Evolutionary conservation across 257 asterid genomes (phyloP).

Genomic region (Solanum gracilifrons): DNA sequence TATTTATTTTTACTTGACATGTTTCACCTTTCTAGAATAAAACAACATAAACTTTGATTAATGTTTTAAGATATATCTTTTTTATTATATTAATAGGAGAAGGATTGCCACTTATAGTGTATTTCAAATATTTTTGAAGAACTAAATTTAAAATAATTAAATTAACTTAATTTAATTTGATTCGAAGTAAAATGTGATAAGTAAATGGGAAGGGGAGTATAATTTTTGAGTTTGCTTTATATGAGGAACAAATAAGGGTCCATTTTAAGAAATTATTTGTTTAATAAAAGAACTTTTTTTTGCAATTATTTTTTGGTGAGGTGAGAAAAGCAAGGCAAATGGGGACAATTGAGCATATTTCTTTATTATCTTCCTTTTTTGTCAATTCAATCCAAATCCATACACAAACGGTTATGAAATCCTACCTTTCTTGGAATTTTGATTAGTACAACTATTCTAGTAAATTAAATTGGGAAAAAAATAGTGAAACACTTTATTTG

Average conservation of each 20-base stretch:
- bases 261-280: background rate
- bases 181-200: background rate
- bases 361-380: slow-evolving; percentile 8
- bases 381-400: background rate
- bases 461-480: background rate
- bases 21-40: no score
- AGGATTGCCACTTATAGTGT: background rate
- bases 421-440: slow-evolving; percentile 1
- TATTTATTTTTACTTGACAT: background rate
- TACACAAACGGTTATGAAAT: background rate
- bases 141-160: background rate
- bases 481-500: background rate
- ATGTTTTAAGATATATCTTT: background rate
- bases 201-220: background rate
- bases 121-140: background rate
- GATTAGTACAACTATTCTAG: slow-evolving; percentile 6
- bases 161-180: background rate
- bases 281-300: background rate
- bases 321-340: slow-evolving; percentile 1
- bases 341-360: slow-evolving; percentile 12
- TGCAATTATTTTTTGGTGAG: background rate
- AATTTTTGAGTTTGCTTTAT: slow-evolving; percentile 33
- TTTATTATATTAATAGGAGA: background rate
- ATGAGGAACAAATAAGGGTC: slow-evolving; percentile 36
- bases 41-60: background rate